These are phyloP conservation scores for Auricularia auricula-judae DNA, from an alignment of 768 basidiomycete genomes.

Conservation along the genomic window DNA sequence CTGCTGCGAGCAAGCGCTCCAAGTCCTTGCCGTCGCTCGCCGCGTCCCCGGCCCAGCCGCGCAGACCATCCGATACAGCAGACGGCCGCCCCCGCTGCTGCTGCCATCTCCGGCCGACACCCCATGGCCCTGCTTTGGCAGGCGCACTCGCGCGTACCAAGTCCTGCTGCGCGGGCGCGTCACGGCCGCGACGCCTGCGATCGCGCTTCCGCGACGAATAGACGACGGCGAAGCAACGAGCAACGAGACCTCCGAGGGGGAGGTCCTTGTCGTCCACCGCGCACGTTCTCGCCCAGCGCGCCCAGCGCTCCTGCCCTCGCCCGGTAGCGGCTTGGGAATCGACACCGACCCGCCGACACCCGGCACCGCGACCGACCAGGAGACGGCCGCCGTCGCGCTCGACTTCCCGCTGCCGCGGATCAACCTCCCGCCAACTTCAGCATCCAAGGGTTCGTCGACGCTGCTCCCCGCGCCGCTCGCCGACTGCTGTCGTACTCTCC, in stretches of 20 bases:
- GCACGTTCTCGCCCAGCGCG: neutral
- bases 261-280: neutral
- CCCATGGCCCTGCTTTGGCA: slow-evolving; percentile 43
- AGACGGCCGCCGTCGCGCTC: neutral
- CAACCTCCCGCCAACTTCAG: slow-evolving; percentile 1
- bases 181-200: neutral
- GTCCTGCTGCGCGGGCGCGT: neutral
- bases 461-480: neutral
- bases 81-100: neutral
- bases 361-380: slow-evolving; percentile 14
- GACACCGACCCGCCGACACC: slow-evolving; percentile 16
- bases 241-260: slow-evolving; percentile 1
- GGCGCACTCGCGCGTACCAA: slow-evolving; percentile 42
- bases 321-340: neutral
- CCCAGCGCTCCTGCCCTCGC: neutral
- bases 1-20: slow-evolving; percentile 1
- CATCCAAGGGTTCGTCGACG: neutral
- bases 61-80: neutral
- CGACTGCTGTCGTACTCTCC: slow-evolving; percentile 9
- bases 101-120: neutral
- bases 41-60: neutral
- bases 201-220: neutral
- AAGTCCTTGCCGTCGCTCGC: neutral
- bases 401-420: neutral
- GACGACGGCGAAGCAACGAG: slow-evolving; percentile 1